phyloP scores from a whole-genome alignment of 2,329 filamentous ascomycete species.

The Boeremia lycopersici region DNA sequence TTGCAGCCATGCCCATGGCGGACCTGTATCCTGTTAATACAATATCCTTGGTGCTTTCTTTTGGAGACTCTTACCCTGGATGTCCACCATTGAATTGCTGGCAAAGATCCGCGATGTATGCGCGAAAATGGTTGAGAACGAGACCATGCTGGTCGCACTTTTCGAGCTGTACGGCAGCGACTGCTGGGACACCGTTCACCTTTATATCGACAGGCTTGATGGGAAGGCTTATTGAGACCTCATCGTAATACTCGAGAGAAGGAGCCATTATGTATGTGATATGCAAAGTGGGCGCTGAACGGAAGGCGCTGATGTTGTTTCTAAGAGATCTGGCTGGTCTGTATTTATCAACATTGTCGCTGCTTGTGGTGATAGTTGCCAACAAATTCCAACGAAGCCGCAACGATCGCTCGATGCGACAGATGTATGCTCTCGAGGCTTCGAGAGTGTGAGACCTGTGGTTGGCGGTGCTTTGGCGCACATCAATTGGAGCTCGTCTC shows the following conservation, averaged over 20 bases:
- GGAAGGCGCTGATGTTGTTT: neutral
- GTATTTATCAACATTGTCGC: constrained; percentile 8
- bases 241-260: constrained; percentile 17
- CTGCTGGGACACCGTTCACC: constrained; percentile 17
- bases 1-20: constrained; percentile 66
- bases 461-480: neutral
- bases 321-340: neutral
- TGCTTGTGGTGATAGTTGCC: neutral
- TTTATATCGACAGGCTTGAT: constrained; percentile 19
- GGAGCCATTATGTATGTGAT: constrained; percentile 10
- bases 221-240: constrained; percentile 15
- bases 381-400: neutral
- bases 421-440: neutral
- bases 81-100: constrained; percentile 12
- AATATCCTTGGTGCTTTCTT: too few relatives aligned
- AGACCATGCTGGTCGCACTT: constrained; percentile 17
- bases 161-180: constrained; percentile 15
- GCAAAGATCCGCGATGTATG: constrained; percentile 17
- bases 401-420: constrained; percentile 9
- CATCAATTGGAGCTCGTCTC: constrained; percentile 12
- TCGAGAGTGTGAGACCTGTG: neutral
- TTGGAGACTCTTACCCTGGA: neutral
- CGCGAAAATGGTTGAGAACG: constrained; percentile 20
- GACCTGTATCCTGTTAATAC: constrained; percentile 4
- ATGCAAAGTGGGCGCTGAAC: neutral